Evolutionary conservation across 2,329 filamentous ascomycete genomes (phyloP), one percentile per base, ranked within the genome.

Genomic region (Diaporthe humulicola): DNA sequence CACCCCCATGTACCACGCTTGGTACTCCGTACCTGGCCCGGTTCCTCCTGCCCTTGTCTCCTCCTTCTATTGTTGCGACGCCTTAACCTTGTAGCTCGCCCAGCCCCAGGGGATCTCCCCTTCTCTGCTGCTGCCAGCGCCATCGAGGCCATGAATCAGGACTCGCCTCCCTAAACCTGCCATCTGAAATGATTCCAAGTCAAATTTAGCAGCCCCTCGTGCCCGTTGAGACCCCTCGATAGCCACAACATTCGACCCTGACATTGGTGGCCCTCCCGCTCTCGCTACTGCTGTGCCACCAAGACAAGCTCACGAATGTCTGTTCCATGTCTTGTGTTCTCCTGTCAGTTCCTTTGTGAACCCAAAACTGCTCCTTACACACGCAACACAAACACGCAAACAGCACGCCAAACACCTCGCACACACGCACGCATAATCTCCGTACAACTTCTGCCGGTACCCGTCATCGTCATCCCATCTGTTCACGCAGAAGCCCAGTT

Each of bases 121-220:
- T 36, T 17, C 14, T 28, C 25, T 25, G 12, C 25, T 36, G 52
- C 54, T 28, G 58, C 58, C 38, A 22, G n/a, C n/a, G 58, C 58
- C 14, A n/a, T 64, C n/a, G 22, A 7, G 61, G 45, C 30, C 61
- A 54, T 54, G 64, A 54, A 69, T 69, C 64, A 69, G 64, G 40
- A 28, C 48, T 54, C 33, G 64, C 33, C 64, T 69, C 48, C 64
- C 64, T 54, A 54, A 40, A 64, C 28, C 45, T 64, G n/a, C 57
- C 45, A 25, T 64, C 33, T 72, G 57, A 64, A 45, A 64, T 64
- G 57, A 64, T 64, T 64, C 40, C 57, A 64, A 54, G 70, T 64
- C 57, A 56, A 64, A 64, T 54, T 54, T 40, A 69, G 64, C 48
- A 69, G 30, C 48, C 52, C 22, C 48, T 38, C 48, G 2, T 28